Evolutionary conservation across 2,329 filamentous ascomycete species (phyloP), one percentile per base, ranked within the genome.

Genomic region (Tympanopsis confertula): DNA sequence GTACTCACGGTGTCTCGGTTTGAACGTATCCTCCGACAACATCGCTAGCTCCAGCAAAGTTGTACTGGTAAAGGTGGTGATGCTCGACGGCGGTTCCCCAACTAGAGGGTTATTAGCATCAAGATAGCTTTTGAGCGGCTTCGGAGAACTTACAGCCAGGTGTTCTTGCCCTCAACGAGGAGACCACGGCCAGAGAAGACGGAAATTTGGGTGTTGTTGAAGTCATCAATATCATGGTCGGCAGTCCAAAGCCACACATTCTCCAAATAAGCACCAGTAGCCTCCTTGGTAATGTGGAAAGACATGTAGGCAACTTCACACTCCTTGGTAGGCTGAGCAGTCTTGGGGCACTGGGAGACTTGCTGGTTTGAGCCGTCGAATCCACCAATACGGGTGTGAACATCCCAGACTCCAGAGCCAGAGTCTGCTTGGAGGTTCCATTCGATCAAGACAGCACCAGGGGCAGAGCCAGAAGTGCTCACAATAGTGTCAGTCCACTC

Each of bases 231-330:
- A 41, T 66, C 64, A 52, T 75, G 71, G 44, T 75, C 70, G 1
- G 68, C 66, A 1, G 63, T 60, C 66, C 67, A 70, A 47, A 62
- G 63, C 68, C 66, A 71, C 19, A 61, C 58, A 43, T 70, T 74
- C 51, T 75, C 71, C 29, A 74, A 55, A 41, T 73, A 73, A 3
- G 61, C 63, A n/a, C n/a, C n/a, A n/a, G n/a, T n/a, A n/a, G n/a
- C n/a, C n/a, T n/a, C n/a, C n/a, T n/a, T n/a, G n/a, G n/a, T n/a
- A n/a, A n/a, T n/a, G n/a, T n/a, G n/a, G n/a, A n/a, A n/a, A n/a
- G n/a, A n/a, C n/a, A n/a, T n/a, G n/a, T n/a, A n/a, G n/a, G n/a
- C n/a, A n/a, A n/a, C n/a, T n/a, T n/a, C n/a, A n/a, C n/a, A n/a
- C n/a, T n/a, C n/a, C n/a, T n/a, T n/a, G n/a, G n/a, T n/a, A n/a